Percentiles rank a stretch among this genome's conserved stretches.
Evolutionary conservation across 1,139 yeast genomes (phyloP).

Genomic region (Protomyces lactucae-debilis): DNA sequence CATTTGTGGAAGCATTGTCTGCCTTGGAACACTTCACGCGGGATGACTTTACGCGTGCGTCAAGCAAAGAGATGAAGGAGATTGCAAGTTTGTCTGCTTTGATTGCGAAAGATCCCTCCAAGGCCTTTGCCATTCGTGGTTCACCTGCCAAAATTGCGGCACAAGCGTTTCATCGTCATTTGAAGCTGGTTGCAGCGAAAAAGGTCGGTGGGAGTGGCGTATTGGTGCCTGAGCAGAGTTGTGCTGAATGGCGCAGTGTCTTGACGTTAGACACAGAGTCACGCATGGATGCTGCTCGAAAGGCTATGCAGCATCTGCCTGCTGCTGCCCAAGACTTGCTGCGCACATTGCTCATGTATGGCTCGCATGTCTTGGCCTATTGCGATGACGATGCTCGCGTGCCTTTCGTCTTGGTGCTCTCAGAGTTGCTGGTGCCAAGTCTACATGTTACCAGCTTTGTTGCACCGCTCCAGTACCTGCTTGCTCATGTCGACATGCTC

Average conservation of each 20-base stretch:
- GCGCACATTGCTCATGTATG: not conserved
- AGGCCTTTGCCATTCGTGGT: slow-evolving; percentile 24
- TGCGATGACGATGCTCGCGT: slow-evolving; percentile 1
- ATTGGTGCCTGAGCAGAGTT: not conserved
- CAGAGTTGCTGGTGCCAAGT: slow-evolving; percentile 5
- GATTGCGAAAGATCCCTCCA: slow-evolving; percentile 24
- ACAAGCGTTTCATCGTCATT: slow-evolving; percentile 18
- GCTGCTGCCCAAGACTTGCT: not conserved
- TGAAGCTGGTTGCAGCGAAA: slow-evolving; percentile 1
- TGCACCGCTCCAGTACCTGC: slow-evolving; percentile 5
- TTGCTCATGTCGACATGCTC: slow-evolving; percentile 2
- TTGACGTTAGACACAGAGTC: not conserved
- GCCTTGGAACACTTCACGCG: slow-evolving; percentile 18
- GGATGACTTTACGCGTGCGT: slow-evolving; percentile 1
- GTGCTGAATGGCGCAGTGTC: not conserved
- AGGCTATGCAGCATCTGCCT: not conserved
- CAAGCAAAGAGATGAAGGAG: slow-evolving; percentile 3
- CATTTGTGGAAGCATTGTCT: slow-evolving; percentile 2
- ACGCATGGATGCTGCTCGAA: not conserved
- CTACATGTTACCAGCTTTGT: slow-evolving; percentile 1
- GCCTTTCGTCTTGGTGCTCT: not conserved
- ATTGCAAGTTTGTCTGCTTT: not conserved
- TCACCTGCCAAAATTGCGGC: slow-evolving; percentile 26
- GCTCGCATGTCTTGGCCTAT: not conserved
- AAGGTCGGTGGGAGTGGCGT: slow-evolving; percentile 2